A percentile compares a stretch with the other conserved stretches of the same genome.
These are phyloP conservation scores for Gossypium davidsonii DNA, from an alignment of 441 rosid genomes.

Conservation along the genomic window DNA sequence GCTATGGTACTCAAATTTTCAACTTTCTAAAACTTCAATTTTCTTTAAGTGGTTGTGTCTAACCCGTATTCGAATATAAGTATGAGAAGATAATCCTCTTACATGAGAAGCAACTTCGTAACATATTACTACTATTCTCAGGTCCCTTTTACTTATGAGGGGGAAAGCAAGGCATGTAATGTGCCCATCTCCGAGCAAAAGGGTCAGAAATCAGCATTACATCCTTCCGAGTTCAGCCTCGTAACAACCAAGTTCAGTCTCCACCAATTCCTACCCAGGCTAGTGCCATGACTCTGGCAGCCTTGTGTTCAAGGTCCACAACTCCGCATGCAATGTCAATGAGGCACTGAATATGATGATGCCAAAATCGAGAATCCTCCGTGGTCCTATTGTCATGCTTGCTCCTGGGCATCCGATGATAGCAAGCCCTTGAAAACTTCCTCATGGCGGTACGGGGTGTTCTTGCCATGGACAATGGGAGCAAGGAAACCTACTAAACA, in stretches of 20 bases:
- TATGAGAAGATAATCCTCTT: too few species aligned
- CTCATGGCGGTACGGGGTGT: conserved; percentile 41
- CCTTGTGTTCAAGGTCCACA: conserved; percentile 34
- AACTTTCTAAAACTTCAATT: too few species aligned
- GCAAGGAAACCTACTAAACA: conserved; percentile 64
- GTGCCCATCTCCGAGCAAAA: conserved; percentile 67
- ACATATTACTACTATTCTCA: conserved; percentile 16
- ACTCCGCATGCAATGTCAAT: conserved; percentile 30
- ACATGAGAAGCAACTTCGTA: background rate
- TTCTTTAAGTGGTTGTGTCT: too few species aligned
- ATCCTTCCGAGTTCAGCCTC: conserved; percentile 73
- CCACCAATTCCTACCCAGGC: conserved; percentile 52
- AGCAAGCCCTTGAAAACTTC: conserved; percentile 45
- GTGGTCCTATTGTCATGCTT: conserved; percentile 60
- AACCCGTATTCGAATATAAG: too few species aligned
- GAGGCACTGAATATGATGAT: conserved; percentile 45
- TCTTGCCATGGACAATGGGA: conserved; percentile 68
- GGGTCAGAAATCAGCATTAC: conserved; percentile 74
- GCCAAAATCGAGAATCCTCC: conserved; percentile 50
- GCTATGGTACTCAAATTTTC: background rate
- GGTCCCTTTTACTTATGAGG: conserved; percentile 87
- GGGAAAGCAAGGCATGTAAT: conserved; percentile 92
- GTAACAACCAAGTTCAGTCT: conserved; percentile 47
- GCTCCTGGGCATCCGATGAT: conserved; percentile 59
- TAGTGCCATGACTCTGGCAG: conserved; percentile 70